Evolutionary conservation across 2,329 filamentous ascomycete genomes (phyloP).

Genomic region (Aulographum hederae): DNA sequence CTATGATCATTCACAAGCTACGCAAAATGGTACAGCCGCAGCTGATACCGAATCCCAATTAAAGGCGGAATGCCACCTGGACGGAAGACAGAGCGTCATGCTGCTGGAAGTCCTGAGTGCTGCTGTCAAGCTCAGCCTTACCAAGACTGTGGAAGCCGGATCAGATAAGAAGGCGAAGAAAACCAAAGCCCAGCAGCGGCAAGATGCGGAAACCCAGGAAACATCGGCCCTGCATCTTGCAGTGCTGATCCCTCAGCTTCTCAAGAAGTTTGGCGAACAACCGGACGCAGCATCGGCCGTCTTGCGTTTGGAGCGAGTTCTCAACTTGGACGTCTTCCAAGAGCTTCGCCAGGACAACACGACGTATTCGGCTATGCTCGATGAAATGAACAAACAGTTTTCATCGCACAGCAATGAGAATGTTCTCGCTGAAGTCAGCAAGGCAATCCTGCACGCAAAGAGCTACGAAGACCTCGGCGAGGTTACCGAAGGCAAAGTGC

Average conservation of each 20-base stretch:
- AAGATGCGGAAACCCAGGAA: conserved; percentile 52
- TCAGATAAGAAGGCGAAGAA: conserved; percentile 36
- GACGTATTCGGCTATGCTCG: conserved; percentile 61
- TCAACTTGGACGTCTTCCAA: conserved; percentile 76
- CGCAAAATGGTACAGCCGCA: conserved; percentile 36
- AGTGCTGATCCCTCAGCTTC: conserved; percentile 59
- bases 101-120: conserved; percentile 76
- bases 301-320: conserved; percentile 65
- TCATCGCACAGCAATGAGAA: conserved; percentile 74
- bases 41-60: conserved; percentile 45
- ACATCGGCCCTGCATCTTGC: conserved; percentile 63
- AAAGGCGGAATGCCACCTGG: conserved; percentile 54
- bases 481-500: conserved; percentile 60
- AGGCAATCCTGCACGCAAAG: conserved; percentile 68
- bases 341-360: conserved; percentile 74
- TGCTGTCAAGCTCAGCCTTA: conserved; percentile 57
- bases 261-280: conserved; percentile 87
- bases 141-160: conserved; percentile 43
- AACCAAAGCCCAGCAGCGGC: conserved; percentile 34
- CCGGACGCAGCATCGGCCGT: conserved; percentile 75
- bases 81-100: conserved; percentile 61
- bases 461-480: conserved; percentile 81
- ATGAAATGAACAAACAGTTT: conserved; percentile 90
- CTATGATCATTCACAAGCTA: conserved; percentile 58
- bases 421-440: conserved; percentile 68